Evolutionary conservation across 768 basidiomycete species (phyloP).

Genomic region (Astraeus odoratus): DNA sequence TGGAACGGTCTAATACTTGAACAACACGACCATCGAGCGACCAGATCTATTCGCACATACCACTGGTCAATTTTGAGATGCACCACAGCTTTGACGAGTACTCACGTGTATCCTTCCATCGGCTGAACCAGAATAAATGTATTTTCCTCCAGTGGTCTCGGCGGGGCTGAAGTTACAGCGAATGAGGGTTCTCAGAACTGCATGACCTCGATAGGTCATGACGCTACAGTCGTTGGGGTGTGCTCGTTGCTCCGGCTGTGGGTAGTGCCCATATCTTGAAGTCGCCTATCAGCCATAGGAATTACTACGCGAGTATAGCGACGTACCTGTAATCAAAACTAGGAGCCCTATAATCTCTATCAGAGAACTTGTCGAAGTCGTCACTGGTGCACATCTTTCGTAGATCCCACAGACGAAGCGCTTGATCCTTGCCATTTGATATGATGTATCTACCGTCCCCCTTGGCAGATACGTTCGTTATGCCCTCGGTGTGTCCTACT

Average conservation of each 20-base stretch:
- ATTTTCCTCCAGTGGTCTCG: constrained; percentile 87
- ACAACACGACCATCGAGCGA: constrained; percentile 85
- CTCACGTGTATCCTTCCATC: constrained; percentile 81
- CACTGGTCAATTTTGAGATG: constrained; percentile 1
- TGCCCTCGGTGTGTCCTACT: constrained; percentile 93
- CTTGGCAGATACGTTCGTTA: constrained; percentile 91
- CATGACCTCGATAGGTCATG: constrained; percentile 92
- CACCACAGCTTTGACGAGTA: constrained; percentile 6
- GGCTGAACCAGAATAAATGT: constrained; percentile 89
- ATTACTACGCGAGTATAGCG: not conserved
- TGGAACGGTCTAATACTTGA: constrained; percentile 76
- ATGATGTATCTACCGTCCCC: constrained; percentile 95
- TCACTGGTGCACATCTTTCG: constrained; percentile 80
- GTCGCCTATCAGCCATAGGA: constrained; percentile 6
- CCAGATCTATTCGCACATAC: constrained; percentile 73
- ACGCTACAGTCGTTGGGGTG: constrained; percentile 91
- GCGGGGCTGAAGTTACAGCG: constrained; percentile 93
- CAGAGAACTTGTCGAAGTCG: constrained; percentile 53
- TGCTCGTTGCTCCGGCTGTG: constrained; percentile 49
- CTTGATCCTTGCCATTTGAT: constrained; percentile 95
- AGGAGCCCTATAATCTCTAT: constrained; percentile 46
- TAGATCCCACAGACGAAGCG: constrained; percentile 86
- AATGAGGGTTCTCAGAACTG: constrained; percentile 86
- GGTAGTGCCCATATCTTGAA: constrained; percentile 56
- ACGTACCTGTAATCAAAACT: constrained; percentile 81